Evolutionary conservation across 768 basidiomycete genomes (phyloP), one percentile per base, ranked within the genome.

Genomic region (Dioszegia crocea): DNA sequence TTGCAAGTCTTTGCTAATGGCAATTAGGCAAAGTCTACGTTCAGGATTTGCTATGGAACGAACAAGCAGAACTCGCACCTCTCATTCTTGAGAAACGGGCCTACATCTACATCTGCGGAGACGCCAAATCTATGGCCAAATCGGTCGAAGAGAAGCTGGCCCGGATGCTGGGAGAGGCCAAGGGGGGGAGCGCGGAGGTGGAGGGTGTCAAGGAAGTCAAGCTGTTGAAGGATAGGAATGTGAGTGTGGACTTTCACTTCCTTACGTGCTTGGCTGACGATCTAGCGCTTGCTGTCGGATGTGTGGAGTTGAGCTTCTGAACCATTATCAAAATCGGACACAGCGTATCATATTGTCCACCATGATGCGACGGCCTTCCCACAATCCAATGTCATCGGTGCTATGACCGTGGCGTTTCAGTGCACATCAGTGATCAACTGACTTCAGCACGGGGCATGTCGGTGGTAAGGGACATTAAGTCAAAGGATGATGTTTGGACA

Each of bases 61-160:
- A 91, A 74, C 82, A 85, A 56, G 85, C 86, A 76, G 82, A 85
- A 57, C 83, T 99, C 53, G 89, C 88, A 10, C 86, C 93, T 56
- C 86, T 88, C 17, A 90, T 99, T 66, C 81, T 96, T 63, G 88
- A 89, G 64, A 88, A 90, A 77, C 91, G 97, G 79, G 96, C 90
- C n/a, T 94, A 93, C 77, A 83, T 96, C 2, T 97, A 97, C 78
- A 89, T 97, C 62, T 97, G 93, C 68, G 93, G 93, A 71, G 93
- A 97, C 69, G 93, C 92, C 55, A 94, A 90, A 83, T 84, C 83
- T 77, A 99, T 99, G 96, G 86, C 86, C 77, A 92, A 91, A 77
- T 84, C 87, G 41, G 96, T 99, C 21, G 96, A 99, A 78, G 91
- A 94, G 65, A 83, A 85, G 44, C 80, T 99, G 40, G 86, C 86